Percentiles rank a stretch among this genome's conserved stretches.
phyloP scores from a whole-genome alignment of 108 stramenopile genomes.

The Fistulifera pelliculosa region DNA sequence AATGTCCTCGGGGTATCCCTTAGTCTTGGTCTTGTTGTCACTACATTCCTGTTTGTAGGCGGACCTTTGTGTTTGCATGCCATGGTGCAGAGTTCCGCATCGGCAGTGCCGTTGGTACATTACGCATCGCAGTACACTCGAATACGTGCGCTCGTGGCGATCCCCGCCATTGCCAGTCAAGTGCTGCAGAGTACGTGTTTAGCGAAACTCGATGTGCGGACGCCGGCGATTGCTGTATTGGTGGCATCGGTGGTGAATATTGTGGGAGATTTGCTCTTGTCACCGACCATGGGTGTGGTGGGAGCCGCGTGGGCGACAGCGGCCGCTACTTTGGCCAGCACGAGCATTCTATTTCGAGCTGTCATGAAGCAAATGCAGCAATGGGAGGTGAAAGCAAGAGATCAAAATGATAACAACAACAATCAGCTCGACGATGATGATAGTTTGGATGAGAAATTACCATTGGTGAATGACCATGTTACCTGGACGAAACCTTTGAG shows the following conservation, averaged over 20 bases:
- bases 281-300: conserved; percentile 44
- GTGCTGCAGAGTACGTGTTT: conserved; percentile 73
- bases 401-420: not conserved
- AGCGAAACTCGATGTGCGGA: conserved; percentile 58
- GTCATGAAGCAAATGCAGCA: conserved; percentile 30
- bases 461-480: not conserved
- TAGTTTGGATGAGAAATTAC: not conserved
- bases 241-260: conserved; percentile 63
- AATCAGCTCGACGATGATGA: not conserved
- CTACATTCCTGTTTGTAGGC: conserved; percentile 23
- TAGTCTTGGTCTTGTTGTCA: conserved; percentile 37
- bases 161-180: conserved; percentile 55
- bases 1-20: conserved; percentile 62
- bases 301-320: conserved; percentile 74
- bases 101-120: conserved; percentile 27
- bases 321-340: conserved; percentile 34
- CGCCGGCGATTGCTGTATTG: conserved; percentile 72
- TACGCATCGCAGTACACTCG: conserved; percentile 55
- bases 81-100: conserved; percentile 40
- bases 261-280: conserved; percentile 57
- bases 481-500: not conserved
- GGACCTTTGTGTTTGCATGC: conserved; percentile 35
- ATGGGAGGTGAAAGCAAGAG: conserved; percentile 34
- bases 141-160: conserved; percentile 60
- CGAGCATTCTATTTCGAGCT: conserved; percentile 39